Base-by-base conservation (phyloP, 73 alveolate genomes). In the Paramecium bursaria region DNA sequence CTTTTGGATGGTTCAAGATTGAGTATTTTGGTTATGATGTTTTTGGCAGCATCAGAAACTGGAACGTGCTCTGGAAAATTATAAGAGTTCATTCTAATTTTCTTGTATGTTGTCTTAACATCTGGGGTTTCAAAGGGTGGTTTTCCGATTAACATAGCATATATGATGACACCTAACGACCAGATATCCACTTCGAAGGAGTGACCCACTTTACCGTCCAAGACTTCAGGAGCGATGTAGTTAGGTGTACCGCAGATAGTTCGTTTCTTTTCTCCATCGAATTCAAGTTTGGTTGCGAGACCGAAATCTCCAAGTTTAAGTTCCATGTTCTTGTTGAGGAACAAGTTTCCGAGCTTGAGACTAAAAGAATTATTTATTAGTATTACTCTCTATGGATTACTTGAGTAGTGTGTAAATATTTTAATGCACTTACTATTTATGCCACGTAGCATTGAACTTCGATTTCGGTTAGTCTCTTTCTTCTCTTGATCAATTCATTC, bases 241-340 rank as follows among this genome's bases (percentile, higher is more conserved):
- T 94, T 92, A 4, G 97, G 97, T 14, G 98, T 94, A 15, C 99
- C 99, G 57, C 99, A 95, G 17, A 95, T 95, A 23, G 98, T 95
- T 46, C 97, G 74, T 91, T 95, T 95, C 87, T 90, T 87, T 30
- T 86, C 89, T 25, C 98, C 98, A 13, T 95, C 99, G 51, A 92
- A 94, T 42, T 95, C 99, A 22, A 95, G 90, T 50, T 95, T 95
- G 7, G 99, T 92, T 2, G 99, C 99, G 25, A 95, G 90, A 33
- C 99, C 99, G 77, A 95, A 95, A 85, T 95, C 99, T 9, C 98
- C 99, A 2, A 87, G 60, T 26, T 87, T 87, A 25, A 87, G 49
- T 85, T 87, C 93, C 75, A 95, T 92, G 54, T 95, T 94, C 57
- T 91, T 95, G n/a, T 92, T 53, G 21, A 95, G 75, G 90, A 95